Evolutionary conservation across 371 early-diverging fungal genomes (phyloP).

Genomic region (Syncephalis fuscata): DNA sequence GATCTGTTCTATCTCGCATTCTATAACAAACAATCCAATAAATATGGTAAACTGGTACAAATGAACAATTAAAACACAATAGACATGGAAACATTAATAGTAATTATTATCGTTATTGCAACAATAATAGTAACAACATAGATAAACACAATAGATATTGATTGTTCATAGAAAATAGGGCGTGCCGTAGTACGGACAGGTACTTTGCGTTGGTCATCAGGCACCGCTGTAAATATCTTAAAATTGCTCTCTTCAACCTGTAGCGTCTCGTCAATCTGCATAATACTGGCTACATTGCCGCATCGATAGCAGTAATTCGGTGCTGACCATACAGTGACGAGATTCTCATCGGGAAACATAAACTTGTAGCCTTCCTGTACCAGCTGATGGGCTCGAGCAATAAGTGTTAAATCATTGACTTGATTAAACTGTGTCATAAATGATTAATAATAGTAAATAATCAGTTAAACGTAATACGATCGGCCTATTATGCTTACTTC

Average conservation of each 20-base stretch:
- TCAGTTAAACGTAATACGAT: too few relatives aligned
- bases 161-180: conserved; percentile 20
- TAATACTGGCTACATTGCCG: conserved; percentile 97
- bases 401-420: conserved; percentile 84
- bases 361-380: conserved; percentile 97
- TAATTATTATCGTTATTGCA: too few relatives aligned
- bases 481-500: conserved; percentile 34
- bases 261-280: conserved; percentile 87
- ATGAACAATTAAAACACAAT: too few relatives aligned
- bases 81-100: too few relatives aligned
- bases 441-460: conserved; percentile 1
- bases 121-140: too few relatives aligned
- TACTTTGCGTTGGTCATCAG: conserved; percentile 57
- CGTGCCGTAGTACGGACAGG: conserved; percentile 16
- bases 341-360: conserved; percentile 88
- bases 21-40: too few relatives aligned
- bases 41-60: too few relatives aligned
- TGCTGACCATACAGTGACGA: conserved; percentile 99
- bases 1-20: too few relatives aligned
- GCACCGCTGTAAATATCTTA: conserved; percentile 90
- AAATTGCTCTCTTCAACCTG: conserved; percentile 71
- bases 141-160: too few relatives aligned
- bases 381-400: conserved; percentile 95
- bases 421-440: conserved; percentile 65
- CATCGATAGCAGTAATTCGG: conserved; percentile 99